Percentiles rank a stretch among this genome's conserved stretches.
These are phyloP conservation scores for Zostera marina DNA, from an alignment of 116 monocot species.

Conservation along the genomic window DNA sequence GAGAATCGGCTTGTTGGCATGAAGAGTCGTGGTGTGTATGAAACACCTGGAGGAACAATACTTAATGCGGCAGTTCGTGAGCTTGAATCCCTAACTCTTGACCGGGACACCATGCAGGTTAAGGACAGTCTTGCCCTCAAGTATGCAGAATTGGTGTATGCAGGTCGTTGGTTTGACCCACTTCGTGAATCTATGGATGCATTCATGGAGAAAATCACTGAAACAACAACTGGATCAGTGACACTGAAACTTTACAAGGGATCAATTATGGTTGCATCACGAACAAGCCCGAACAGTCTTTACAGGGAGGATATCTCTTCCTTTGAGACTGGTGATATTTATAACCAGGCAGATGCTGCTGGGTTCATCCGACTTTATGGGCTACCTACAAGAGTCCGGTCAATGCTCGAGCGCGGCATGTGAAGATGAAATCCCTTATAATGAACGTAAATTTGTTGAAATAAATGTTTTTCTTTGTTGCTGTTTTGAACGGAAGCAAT, in stretches of 20 bases:
- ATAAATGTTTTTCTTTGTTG: no score
- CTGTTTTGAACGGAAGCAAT: no score
- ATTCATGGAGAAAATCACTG: constrained; percentile 61
- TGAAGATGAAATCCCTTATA: neutral
- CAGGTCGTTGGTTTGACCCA: constrained; percentile 84
- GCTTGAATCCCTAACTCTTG: constrained; percentile 78
- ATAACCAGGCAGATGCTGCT: constrained; percentile 88
- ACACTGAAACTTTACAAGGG: constrained; percentile 88
- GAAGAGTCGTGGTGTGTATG: constrained; percentile 92
- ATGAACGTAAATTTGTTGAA: no score
- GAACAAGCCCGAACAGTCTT: constrained; percentile 61
- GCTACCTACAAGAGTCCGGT: constrained; percentile 65
- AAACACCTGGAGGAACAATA: constrained; percentile 93
- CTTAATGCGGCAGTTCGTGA: constrained; percentile 54
- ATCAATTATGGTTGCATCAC: constrained; percentile 33
- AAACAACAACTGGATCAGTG: constrained; percentile 62
- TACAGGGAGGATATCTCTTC: constrained; percentile 91
- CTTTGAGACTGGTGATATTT: constrained; percentile 75
- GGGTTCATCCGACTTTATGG: constrained; percentile 93
- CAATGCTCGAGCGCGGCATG: constrained; percentile 51
- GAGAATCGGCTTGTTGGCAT: constrained; percentile 94
- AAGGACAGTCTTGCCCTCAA: constrained; percentile 72
- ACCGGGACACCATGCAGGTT: constrained; percentile 56
- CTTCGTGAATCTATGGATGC: constrained; percentile 67
- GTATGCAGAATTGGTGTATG: constrained; percentile 87